These are phyloP conservation scores for Neoascochyta sp. DNA, from an alignment of 2,329 filamentous ascomycete genomes.

Conservation along the genomic window DNA sequence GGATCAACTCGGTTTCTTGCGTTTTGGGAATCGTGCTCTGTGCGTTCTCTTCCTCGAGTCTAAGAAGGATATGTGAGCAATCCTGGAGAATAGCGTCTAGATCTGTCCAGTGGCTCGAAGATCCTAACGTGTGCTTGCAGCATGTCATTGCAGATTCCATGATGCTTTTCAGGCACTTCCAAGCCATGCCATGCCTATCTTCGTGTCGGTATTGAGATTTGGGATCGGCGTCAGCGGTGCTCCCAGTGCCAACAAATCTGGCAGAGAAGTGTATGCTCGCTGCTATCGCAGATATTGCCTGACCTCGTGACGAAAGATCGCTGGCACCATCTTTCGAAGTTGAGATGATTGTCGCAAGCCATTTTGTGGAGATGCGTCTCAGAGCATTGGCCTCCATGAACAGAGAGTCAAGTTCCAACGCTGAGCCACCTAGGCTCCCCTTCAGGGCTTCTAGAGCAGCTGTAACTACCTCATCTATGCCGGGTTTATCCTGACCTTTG, in stretches of 20 bases:
- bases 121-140: conserved; percentile 26
- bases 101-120: conserved; percentile 26
- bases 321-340: conserved; percentile 1
- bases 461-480: conserved; percentile 15
- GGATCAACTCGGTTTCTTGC: conserved; percentile 12
- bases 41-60: conserved; percentile 19
- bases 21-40: conserved; percentile 3
- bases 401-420: conserved; percentile 33
- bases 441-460: conserved; percentile 25
- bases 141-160: conserved; percentile 36
- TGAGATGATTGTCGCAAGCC: conserved; percentile 15
- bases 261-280: conserved; percentile 32
- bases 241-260: conserved; percentile 27
- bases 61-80: conserved; percentile 24
- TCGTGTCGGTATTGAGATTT: conserved; percentile 16
- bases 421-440: conserved; percentile 30
- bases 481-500: conserved; percentile 14
- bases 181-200: conserved; percentile 21
- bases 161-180: conserved; percentile 31
- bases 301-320: conserved; percentile 6
- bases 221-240: conserved; percentile 12
- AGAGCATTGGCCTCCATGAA: conserved; percentile 36
- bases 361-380: conserved; percentile 28
- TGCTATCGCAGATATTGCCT: conserved; percentile 23
- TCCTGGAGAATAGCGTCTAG: conserved; percentile 34